Evolutionary conservation across 306 rosid species (phyloP), one percentile per base, ranked within the genome.

Genomic region (Quercus bicolor): DNA sequence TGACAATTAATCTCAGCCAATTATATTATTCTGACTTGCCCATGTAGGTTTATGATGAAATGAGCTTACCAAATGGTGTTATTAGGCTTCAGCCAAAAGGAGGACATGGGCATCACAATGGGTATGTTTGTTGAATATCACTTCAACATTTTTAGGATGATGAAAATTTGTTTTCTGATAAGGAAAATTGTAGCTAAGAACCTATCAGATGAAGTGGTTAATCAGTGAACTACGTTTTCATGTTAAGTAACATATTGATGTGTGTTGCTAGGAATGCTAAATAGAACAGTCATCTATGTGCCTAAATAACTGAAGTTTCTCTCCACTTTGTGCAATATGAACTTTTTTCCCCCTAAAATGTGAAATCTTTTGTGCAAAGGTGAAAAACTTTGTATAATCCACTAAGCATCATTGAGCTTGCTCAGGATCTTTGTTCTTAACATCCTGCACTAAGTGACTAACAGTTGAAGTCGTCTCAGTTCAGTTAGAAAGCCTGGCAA

Each of bases 91-190:
- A 88, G 79, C 98, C 86, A 70, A 92, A 88, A 85, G 98, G 87
- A 26, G 98, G 98, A 76, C 98, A 95, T 84, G 98, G 98, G 33
- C 87, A 92, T 86, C 98, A 95, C 87, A 95, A 91, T 51, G 98
- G 98, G 98, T 95, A 87, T 84, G 83, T 78, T 75, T 60, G 54
- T 69, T 75, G 68, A 29, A 81, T 61, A 81, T 75, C 60, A 60
- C 81, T 23, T 61, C 43, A 15, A 56, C 60, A 66, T 78, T 51
- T 62, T 33, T 34, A 14, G 21, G 33, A 43, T 5, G 40, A 57
- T 52, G 2, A 68, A 20, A 31, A 64, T 66, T 33, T 54, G 15
- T 73, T 34, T 65, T 73, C 24, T 62, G 9, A 45, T 5, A 4
- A 54, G 75, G 70, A 19, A 66, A 66, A 66, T 18, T 33, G 11